Evolutionary conservation across 169 alveolate genomes (phyloP).

Genomic region (Cryptosporidium tyzzeri): DNA sequence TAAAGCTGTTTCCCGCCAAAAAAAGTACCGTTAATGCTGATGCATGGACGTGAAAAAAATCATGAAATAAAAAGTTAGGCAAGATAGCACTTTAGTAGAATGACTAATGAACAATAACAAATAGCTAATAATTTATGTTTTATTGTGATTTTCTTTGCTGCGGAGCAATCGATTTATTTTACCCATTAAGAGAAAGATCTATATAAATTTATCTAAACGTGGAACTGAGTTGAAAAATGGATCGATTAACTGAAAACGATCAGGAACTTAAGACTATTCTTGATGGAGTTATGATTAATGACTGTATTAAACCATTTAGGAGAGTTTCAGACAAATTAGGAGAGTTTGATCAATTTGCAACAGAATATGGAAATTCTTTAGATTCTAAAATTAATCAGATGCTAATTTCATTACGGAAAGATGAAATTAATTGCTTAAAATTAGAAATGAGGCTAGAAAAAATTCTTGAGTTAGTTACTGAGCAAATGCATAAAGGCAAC

Average conservation of each 20-base stretch:
- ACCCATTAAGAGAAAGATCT: background rate
- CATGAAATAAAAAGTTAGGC: background rate
- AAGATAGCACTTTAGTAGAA: background rate
- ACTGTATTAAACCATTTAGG: slow-evolving; percentile 36
- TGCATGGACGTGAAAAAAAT: slow-evolving; percentile 41
- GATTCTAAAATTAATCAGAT: slow-evolving; percentile 27
- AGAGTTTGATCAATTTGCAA: background rate
- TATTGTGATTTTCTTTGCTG: background rate
- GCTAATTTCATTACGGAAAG: background rate
- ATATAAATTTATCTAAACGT: background rate
- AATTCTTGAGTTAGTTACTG: slow-evolving; percentile 33
- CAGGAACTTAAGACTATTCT: background rate
- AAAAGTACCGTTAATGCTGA: slow-evolving; percentile 11
- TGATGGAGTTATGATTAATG: slow-evolving; percentile 18
- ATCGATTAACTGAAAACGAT: slow-evolving; percentile 19
- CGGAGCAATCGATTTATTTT: background rate
- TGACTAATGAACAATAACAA: background rate
- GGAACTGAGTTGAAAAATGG: slow-evolving; percentile 8
- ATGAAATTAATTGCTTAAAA: slow-evolving; percentile 25
- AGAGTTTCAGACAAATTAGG: background rate
- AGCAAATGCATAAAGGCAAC: background rate
- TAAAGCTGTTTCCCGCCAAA: background rate
- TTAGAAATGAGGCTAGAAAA: slow-evolving; percentile 52
- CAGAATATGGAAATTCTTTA: slow-evolving; percentile 20
- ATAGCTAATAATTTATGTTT: background rate